Base-by-base conservation (phyloP, 1,284 basidiomycete genomes). In the Athelia sp. region DNA sequence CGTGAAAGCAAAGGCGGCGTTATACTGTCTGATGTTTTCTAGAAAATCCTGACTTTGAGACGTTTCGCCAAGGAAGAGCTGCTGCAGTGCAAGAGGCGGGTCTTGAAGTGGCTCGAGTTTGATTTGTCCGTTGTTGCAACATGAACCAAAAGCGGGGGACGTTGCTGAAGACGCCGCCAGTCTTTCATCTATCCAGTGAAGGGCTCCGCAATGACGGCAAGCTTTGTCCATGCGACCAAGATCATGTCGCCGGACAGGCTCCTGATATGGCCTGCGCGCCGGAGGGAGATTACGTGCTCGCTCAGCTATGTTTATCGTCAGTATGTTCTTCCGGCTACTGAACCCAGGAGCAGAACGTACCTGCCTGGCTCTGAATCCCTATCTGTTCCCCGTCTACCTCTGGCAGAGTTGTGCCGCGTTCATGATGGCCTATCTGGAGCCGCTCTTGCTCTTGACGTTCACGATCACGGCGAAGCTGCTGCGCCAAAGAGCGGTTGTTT, bases 1-100 rank as follows among this genome's bases (percentile, higher is more conserved):
- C 0, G 68, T 73, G 47, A 75, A 74, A 0, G 70, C 61, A 17
- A 75, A 49, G 0, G 70, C 63, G 43, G 56, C 56, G 45, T 74
- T 75, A 38, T 73, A 74, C 40, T 70, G 60, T 14, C 49, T 35
- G 18, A 67, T 68, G 1, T 62, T 59, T 2, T 57, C 49, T 9
- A 51, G 52, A 23, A 70, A 70, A 3, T 61, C 52, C 14, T 54
- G 46, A 3, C 56, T 21, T 2, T 40, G 48, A 1, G 43, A 1
- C 46, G 56, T 49, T 1, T 53, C 32, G 19, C 52, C 40, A 48
- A 54, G 44, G 49, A 59, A 59, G 0, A 68, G 51, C 3, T 49
- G 2, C 3, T 50, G 50, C 1, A 69, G 49, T 15, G 13, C 2
- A 4, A 15, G 32, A 19, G 64, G 64, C 35, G 56, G 59, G 0